Percentiles rank a stretch among this genome's conserved stretches.
Evolutionary conservation across 768 basidiomycete genomes (phyloP).

Genomic region (Hypsizygus marmoreus): DNA sequence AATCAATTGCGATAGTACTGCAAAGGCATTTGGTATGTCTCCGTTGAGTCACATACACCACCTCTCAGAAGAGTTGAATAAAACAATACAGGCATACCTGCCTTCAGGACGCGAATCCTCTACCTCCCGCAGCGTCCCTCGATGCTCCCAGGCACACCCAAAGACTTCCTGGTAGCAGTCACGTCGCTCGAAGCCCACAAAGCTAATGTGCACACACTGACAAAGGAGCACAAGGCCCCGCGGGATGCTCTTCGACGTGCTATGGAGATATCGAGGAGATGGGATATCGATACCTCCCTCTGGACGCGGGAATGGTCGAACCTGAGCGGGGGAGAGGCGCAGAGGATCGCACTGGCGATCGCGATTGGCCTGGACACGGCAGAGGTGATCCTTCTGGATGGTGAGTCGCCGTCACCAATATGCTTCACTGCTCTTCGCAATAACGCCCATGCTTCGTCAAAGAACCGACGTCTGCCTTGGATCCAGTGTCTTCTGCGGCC

Average conservation of each 20-base stretch:
- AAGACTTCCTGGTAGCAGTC: constrained; percentile 65
- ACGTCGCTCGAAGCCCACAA: constrained; percentile 52
- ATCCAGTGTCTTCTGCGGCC: constrained; percentile 59
- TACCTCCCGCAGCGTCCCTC: constrained; percentile 91
- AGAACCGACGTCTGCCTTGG: constrained; percentile 92
- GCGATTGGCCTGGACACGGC: constrained; percentile 74
- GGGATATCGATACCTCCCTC: constrained; percentile 67
- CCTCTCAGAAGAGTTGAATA: constrained; percentile 12
- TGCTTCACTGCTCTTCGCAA: neutral
- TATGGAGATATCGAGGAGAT: constrained; percentile 55
- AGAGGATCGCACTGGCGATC: constrained; percentile 78
- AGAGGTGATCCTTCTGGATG: constrained; percentile 79
- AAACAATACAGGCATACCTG: constrained; percentile 65
- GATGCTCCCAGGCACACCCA: constrained; percentile 79
- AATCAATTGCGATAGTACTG: constrained; percentile 37
- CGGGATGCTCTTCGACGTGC: constrained; percentile 35
- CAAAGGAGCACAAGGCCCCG: constrained; percentile 18
- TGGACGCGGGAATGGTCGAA: constrained; percentile 83
- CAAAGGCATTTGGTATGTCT: constrained; percentile 47
- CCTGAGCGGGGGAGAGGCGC: constrained; percentile 85
- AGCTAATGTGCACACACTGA: constrained; percentile 17
- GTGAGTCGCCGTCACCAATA: constrained; percentile 55
- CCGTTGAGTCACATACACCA: neutral
- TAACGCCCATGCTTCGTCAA: constrained; percentile 26
- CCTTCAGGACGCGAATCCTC: constrained; percentile 74